A percentile compares a stretch with the other conserved stretches of the same genome.
Evolutionary conservation across 208 protist genomes (phyloP).

Genomic region (Wallacemonas rigidus): DNA sequence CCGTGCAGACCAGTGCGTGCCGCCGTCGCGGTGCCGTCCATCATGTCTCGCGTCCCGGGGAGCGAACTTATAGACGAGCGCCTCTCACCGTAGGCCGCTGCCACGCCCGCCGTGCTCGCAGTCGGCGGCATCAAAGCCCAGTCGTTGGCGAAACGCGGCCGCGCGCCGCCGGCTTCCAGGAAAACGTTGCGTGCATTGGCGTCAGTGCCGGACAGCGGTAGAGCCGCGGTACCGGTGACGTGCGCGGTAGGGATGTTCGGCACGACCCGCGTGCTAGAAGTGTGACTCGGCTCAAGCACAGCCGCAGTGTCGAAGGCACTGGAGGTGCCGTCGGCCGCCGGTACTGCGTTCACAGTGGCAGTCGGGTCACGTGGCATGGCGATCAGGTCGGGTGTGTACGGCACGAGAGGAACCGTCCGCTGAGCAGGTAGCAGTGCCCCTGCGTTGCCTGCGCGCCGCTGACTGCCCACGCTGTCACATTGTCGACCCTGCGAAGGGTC

Average conservation of each 20-base stretch:
- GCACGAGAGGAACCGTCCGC: constrained; percentile 13
- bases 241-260: constrained; percentile 7
- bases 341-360: background rate
- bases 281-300: background rate
- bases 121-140: constrained; percentile 15
- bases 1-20: background rate
- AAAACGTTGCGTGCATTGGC: constrained; percentile 5
- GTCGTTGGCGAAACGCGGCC: constrained; percentile 23
- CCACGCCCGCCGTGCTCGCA: too few species aligned
- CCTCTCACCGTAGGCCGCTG: background rate
- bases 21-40: too few species aligned
- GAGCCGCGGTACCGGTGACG: background rate
- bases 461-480: background rate
- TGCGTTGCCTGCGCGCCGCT: background rate
- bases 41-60: too few species aligned
- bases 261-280: background rate
- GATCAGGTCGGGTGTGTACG: constrained; percentile 12
- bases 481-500: background rate
- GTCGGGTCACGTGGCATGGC: background rate
- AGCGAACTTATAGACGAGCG: background rate
- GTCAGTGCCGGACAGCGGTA: background rate
- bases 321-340: too few species aligned
- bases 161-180: constrained; percentile 10
- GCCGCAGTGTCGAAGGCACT: background rate
- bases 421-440: background rate